Evolutionary conservation across 129 eudicot species (phyloP).

Genomic region (Helianthus tuberosus): DNA sequence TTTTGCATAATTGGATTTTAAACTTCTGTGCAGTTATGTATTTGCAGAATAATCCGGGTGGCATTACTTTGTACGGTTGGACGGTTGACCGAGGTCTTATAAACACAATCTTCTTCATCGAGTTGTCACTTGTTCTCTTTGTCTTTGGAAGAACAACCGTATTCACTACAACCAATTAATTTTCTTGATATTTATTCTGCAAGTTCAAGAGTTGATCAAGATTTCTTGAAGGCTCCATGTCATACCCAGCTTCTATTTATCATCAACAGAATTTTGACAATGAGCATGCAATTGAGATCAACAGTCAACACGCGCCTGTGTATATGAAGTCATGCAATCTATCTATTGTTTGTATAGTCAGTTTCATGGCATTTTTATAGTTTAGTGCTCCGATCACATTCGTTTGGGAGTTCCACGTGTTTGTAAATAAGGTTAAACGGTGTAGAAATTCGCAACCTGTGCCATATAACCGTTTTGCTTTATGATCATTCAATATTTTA

Average conservation of each 20-base stretch:
- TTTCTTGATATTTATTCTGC: conserved; percentile 11
- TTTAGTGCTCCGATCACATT: conserved; percentile 12
- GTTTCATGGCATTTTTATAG: conserved; percentile 26
- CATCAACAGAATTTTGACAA: conserved; percentile 22
- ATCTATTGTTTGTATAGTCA: conserved; percentile 29
- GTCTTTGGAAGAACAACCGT: conserved; percentile 76
- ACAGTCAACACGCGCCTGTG: background rate
- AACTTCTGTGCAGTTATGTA: conserved; percentile 61
- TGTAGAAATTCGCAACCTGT: background rate
- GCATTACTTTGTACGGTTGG: conserved; percentile 84
- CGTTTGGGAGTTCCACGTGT: background rate
- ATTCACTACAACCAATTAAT: conserved; percentile 34
- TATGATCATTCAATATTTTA: background rate
- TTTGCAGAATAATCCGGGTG: conserved; percentile 89
- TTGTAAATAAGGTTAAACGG: conserved; percentile 13
- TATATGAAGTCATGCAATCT: conserved; percentile 3
- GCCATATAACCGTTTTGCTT: background rate
- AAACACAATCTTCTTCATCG: conserved; percentile 76
- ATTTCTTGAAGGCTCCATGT: conserved; percentile 13
- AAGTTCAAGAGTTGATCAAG: conserved; percentile 4
- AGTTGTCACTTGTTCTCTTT: conserved; percentile 68
- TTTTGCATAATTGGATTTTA: conserved; percentile 4
- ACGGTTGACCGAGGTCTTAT: conserved; percentile 76
- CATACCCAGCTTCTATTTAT: conserved; percentile 14
- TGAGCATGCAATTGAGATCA: conserved; percentile 3